phyloP scores from a whole-genome alignment of 306 rosid species.

The Casuarina cunninghamiana region DNA sequence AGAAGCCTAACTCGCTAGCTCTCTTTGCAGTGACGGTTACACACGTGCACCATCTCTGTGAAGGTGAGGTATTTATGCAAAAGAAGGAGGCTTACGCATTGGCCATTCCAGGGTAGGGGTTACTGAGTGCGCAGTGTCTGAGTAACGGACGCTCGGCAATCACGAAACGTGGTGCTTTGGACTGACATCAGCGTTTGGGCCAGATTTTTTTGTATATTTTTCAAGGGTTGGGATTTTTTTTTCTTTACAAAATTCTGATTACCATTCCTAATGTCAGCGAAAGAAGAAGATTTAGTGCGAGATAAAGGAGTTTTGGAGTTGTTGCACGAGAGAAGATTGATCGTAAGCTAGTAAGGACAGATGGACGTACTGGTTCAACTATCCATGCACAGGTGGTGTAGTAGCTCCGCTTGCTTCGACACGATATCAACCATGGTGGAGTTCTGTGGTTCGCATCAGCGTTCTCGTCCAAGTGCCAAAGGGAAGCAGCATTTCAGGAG shows the following conservation, averaged over 20 bases:
- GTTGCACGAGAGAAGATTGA: not conserved
- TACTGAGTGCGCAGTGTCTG: not conserved
- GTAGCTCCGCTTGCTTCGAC: not conserved
- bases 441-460: not conserved
- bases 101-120: not conserved
- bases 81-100: not conserved
- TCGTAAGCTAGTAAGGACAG: not conserved
- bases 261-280: not conserved
- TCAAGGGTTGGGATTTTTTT: not conserved
- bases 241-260: too few relatives aligned
- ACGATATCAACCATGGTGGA: not conserved
- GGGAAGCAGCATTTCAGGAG: too few relatives aligned
- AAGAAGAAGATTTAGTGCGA: constrained; percentile 5
- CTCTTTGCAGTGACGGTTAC: constrained; percentile 1
- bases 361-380: not conserved
- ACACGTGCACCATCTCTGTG: not conserved
- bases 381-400: not conserved
- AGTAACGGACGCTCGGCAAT: constrained; percentile 17
- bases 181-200: not conserved
- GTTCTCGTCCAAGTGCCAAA: too few relatives aligned
- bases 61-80: not conserved
- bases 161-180: not conserved
- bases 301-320: not conserved
- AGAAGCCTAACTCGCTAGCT: not conserved
- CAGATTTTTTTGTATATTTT: not conserved